Evolutionary conservation across 345 rosid genomes (phyloP).

Genomic region (Excoecaria cochinchinensis): DNA sequence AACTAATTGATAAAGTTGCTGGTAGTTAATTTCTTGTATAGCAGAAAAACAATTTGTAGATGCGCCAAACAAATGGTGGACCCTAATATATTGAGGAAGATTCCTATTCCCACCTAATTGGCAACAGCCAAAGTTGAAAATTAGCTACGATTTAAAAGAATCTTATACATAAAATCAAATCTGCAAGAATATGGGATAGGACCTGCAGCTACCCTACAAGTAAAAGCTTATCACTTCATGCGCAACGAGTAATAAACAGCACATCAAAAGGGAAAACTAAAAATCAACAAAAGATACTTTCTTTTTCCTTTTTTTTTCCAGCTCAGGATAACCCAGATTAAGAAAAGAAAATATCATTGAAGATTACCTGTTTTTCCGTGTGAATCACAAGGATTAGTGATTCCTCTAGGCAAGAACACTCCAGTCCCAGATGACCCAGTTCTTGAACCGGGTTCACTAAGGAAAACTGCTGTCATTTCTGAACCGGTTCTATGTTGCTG

Average conservation of each 20-base stretch:
- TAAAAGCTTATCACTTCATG: conserved; percentile 25
- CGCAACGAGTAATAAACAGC: background rate
- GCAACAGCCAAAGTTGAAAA: conserved; percentile 18
- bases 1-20: background rate
- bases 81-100: conserved; percentile 19
- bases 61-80: conserved; percentile 14
- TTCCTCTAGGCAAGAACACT: conserved; percentile 76
- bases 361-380: conserved; percentile 59
- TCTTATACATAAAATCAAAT: conserved; percentile 17
- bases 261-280: background rate
- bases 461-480: conserved; percentile 64
- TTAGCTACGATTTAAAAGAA: conserved; percentile 25
- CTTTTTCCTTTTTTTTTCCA: background rate
- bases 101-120: conserved; percentile 16
- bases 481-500: conserved; percentile 41
- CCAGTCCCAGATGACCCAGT: conserved; percentile 75
- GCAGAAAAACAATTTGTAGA: conserved; percentile 7
- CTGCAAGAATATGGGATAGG: background rate
- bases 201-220: conserved; percentile 8
- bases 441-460: conserved; percentile 45
- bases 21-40: background rate
- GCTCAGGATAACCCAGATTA: background rate
- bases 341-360: background rate
- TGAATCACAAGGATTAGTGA: conserved; percentile 38
- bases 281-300: background rate